Conservation (phyloP, 805 yeast genomes). For the Ogataea populi-albae region DNA sequence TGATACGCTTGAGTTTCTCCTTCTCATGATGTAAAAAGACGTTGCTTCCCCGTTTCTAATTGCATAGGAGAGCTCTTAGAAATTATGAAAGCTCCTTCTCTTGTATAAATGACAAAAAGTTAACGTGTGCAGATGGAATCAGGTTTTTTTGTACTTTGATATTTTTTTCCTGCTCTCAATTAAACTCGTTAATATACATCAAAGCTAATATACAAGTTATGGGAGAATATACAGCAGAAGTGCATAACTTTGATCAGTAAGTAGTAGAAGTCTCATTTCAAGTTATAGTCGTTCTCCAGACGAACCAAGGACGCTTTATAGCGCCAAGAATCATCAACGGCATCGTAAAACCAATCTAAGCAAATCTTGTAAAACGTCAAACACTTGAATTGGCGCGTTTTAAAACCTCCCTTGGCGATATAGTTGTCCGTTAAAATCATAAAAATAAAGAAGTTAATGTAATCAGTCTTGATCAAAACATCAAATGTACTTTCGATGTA, state of each 20-base stretch:
- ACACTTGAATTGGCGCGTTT: background rate
- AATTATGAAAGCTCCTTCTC: constrained; percentile 3
- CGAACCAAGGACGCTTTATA: too few species aligned
- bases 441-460: constrained; percentile 6
- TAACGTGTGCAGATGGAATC: constrained; percentile 3
- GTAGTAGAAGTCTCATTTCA: too few species aligned
- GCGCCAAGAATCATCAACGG: background rate
- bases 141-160: too few species aligned
- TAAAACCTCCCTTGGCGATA: background rate
- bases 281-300: too few species aligned
- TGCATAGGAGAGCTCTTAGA: background rate
- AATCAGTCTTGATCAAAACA: constrained; percentile 2
- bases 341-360: constrained; percentile 6
- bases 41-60: background rate
- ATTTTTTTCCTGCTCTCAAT: too few species aligned
- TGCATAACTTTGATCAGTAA: too few species aligned
- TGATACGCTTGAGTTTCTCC: constrained; percentile 24
- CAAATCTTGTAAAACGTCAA: background rate
- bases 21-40: constrained; percentile 9
- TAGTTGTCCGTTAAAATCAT: constrained; percentile 3
- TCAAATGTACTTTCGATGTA: background rate
- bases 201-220: too few species aligned
- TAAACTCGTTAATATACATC: too few species aligned
- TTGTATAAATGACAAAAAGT: constrained; percentile 11
- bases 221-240: too few species aligned